Percentiles rank a stretch among this genome's conserved stretches.
These are phyloP conservation scores for Calonectria multiphialidica DNA, from an alignment of 2,329 filamentous ascomycete species.

Conservation along the genomic window DNA sequence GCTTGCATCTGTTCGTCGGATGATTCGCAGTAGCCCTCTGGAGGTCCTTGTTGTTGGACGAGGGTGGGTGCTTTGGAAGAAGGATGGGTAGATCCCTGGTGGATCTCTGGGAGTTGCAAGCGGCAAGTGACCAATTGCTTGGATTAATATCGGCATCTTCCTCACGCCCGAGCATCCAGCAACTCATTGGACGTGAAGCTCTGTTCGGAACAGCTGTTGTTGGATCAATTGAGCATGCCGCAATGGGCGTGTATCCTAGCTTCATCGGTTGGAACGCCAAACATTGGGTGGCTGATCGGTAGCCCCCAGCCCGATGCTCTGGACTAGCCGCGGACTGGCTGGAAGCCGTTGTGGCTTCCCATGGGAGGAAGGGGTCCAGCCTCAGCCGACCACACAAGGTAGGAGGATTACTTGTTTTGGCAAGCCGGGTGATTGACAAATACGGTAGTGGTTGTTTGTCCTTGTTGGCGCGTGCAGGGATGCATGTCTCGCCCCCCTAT, in stretches of 20 bases:
- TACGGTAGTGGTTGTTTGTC: background rate
- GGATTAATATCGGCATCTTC: constrained; percentile 20
- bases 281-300: constrained; percentile 2
- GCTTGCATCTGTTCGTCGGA: constrained; percentile 23
- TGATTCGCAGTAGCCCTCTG: constrained; percentile 27
- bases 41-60: constrained; percentile 6
- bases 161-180: background rate
- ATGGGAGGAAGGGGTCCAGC: constrained; percentile 22
- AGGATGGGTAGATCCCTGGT: constrained; percentile 5
- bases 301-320: constrained; percentile 7
- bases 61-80: constrained; percentile 6
- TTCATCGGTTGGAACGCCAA: constrained; percentile 4
- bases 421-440: constrained; percentile 34
- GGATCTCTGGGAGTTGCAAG: constrained; percentile 13
- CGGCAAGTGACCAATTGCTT: constrained; percentile 8
- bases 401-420: constrained; percentile 39
- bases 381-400: constrained; percentile 26
- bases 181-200: constrained; percentile 2
- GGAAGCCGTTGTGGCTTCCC: constrained; percentile 37
- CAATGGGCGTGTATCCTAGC: background rate
- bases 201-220: background rate
- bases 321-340: constrained; percentile 16
- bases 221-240: constrained; percentile 1
- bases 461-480: constrained; percentile 6
- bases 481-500: constrained; percentile 18